Base-by-base conservation (phyloP, 257 asterid genomes). In the Plantago ovata region DNA sequence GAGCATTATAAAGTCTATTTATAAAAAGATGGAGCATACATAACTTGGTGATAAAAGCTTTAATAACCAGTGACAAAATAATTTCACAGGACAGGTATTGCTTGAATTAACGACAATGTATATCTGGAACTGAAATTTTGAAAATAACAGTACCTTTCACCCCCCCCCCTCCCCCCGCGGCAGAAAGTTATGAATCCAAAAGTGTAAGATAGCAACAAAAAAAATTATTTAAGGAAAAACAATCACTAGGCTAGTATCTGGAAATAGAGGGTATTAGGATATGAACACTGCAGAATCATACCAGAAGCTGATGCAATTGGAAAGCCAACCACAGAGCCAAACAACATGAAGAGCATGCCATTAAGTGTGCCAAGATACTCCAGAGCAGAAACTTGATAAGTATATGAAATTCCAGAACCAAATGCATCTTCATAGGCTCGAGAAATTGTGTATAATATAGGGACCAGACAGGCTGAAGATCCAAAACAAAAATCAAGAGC, bases 231-330 rank as follows among this genome's bases (percentile, higher is more conserved):
- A 48, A 51, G 53, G 50, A 67, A 22, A 48, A 43, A 9, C 49
- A 7, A 41, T 44, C 11, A 41, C 10, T 48, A 23, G 60, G 11
- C 20, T 28, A 42, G 5, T 49, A 13, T 15, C 23, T 19, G 63
- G 57, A 41, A 55, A 53, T 32, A 20, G 43, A 36, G 36, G 41
- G 43, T 45, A 52, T 50, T 28, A 36, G 36, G 41, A 48, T 45
- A 52, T 50, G 48, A 58, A 68, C 69, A 62, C 44, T 53, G n/a
- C 24, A 71, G 61, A 73, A 56, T 50, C 61, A 66, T 78, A 93
- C 98, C 97, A 46, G 98, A 86, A 38, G 98, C 97, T 41, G 87
- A 84, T 60, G 95, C 95, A 70, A 93, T 81, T 58, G 98, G 98
- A 60, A 73, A 76, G 61, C 97, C 98, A 44, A 93, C 63, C 70